Evolutionary conservation across 192 early-diverging fungal species (phyloP).

Genomic region (Coemansia sp.): DNA sequence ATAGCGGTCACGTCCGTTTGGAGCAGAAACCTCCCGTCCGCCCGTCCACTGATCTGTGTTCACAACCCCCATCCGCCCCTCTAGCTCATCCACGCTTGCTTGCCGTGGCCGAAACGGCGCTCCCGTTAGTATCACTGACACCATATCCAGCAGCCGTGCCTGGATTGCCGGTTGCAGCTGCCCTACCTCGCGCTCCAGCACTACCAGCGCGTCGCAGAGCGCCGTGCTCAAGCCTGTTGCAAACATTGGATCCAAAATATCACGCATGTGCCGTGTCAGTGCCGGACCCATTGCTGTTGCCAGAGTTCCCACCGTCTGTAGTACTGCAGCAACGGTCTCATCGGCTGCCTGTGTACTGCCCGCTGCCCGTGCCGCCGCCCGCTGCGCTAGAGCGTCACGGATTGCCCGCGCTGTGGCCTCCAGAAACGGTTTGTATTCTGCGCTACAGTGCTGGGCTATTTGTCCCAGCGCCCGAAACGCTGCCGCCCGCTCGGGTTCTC

Average conservation of each 20-base stretch:
- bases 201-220: slow-evolving; percentile 74
- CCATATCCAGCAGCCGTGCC: slow-evolving; percentile 83
- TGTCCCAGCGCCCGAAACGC: slow-evolving; percentile 86
- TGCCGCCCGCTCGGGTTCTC: slow-evolving; percentile 35
- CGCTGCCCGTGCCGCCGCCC: slow-evolving; percentile 53
- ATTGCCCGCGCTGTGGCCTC: slow-evolving; percentile 75
- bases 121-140: slow-evolving; percentile 81
- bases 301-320: slow-evolving; percentile 85
- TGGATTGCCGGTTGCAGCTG: slow-evolving; percentile 78
- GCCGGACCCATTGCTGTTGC: slow-evolving; percentile 88
- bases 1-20: background rate
- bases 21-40: background rate
- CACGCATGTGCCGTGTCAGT: slow-evolving; percentile 83
- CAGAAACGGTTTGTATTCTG: slow-evolving; percentile 75
- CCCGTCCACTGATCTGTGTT: background rate
- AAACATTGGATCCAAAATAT: slow-evolving; percentile 90
- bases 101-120: slow-evolving; percentile 65
- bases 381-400: slow-evolving; percentile 64
- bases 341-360: slow-evolving; percentile 22
- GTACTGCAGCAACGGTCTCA: slow-evolving; percentile 64
- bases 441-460: slow-evolving; percentile 75
- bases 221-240: slow-evolving; percentile 78
- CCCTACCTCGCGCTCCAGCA: slow-evolving; percentile 79
- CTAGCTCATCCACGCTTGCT: slow-evolving; percentile 25
- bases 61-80: slow-evolving; percentile 23